Conservation (phyloP, 2,329 filamentous ascomycete species). For the Colletotrichum sp. region DNA sequence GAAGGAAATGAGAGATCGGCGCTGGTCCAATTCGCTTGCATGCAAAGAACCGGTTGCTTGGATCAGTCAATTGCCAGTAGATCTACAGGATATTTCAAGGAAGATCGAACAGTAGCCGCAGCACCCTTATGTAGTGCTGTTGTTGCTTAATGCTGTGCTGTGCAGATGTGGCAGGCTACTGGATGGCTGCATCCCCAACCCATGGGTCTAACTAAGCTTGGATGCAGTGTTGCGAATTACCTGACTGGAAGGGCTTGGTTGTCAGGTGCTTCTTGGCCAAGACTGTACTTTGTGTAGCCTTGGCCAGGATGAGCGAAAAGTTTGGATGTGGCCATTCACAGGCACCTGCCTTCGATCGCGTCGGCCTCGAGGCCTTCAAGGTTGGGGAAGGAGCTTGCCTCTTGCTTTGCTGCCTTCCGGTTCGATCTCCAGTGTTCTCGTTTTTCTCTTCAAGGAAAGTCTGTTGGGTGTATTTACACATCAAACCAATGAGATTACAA, state of each 20-base stretch:
- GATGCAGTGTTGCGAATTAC: background rate
- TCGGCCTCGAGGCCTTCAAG: background rate
- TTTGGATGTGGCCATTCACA: background rate
- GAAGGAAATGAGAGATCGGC: too few relatives aligned
- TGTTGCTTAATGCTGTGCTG: background rate
- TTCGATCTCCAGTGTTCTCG: background rate
- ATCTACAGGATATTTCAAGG: too few relatives aligned
- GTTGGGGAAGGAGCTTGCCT: background rate
- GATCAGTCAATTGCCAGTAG: too few relatives aligned
- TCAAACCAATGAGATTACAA: background rate
- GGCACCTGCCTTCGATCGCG: background rate
- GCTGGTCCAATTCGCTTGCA: too few relatives aligned
- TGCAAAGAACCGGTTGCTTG: too few relatives aligned
- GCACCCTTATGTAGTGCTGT: background rate
- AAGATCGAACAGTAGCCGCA: too few relatives aligned
- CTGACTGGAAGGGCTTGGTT: background rate
- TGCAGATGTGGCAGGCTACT: background rate
- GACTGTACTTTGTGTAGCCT: background rate
- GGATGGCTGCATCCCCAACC: background rate
- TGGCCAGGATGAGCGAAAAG: background rate
- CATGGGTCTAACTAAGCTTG: background rate
- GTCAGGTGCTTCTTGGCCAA: background rate
- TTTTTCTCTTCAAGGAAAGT: background rate
- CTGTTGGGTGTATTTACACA: background rate
- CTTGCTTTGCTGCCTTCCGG: background rate